Evolutionary conservation across 2,329 filamentous ascomycete genomes (phyloP), one percentile per base, ranked within the genome.

Genomic region (Huntiella moniliformis): DNA sequence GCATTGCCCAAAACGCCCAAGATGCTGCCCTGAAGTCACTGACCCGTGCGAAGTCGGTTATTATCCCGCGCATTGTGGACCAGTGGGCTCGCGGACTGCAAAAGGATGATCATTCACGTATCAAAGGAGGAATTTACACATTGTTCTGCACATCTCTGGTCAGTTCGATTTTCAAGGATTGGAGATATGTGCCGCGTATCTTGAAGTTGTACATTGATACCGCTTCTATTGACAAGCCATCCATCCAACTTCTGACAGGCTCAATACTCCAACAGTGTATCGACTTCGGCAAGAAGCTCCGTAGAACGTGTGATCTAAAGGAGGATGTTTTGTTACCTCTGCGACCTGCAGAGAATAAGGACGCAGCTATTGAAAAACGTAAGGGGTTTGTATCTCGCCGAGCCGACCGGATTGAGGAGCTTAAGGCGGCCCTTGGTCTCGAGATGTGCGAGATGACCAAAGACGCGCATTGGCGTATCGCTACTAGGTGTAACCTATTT

Each of bases 391-490:
- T 98, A 53, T 64, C 80, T 48, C 74, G 77, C 52, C 82, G 88
- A 47, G 74, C 87, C 48, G 68, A 67, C 44, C 73, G 74, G 50
- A 86, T 96, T 4, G 91, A 98, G 60, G 68, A 71, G 45, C 86
- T 82, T 63, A 98, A 98, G 63, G 68, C 77, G 0, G 72, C 74
- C 3, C 65, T 98, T 18, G 83, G 87, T 0, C 66, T 84, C 46
- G 86, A 96, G 58, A 68, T 98, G 31, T 80, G 87, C 3, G 74
- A 81, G 49, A 65, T 80, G 50, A 82, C 85, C 1, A 78, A 76
- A 54, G 74, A 74, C 3, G 84, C 86, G 1, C 92, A 98, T 57
- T 98, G 91, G 91, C 96, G 94, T 66, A 87, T 94, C 54, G 88
- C 88, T 4, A 85, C 78, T 43, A 73, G 88, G 22, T 93, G 87